Evolutionary conservation across 441 rosid genomes (phyloP).

Genomic region (Adansonia rubrostipa): DNA sequence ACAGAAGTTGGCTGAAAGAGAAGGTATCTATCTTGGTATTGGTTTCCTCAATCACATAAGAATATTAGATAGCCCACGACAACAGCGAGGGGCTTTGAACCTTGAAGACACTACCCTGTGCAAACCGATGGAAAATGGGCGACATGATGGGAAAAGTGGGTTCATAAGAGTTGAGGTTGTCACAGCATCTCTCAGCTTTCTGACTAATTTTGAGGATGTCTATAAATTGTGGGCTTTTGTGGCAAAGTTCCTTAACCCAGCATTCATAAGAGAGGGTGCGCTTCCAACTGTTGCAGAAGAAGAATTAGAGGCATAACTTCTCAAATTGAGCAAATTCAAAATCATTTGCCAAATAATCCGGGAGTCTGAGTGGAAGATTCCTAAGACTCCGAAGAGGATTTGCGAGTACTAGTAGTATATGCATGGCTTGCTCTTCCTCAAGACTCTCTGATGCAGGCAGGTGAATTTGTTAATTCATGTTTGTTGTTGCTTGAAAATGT

Average conservation of each 20-base stretch:
- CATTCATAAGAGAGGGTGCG: slow-evolving; percentile 64
- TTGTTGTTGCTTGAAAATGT: slow-evolving; percentile 40
- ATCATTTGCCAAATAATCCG: slow-evolving; percentile 15
- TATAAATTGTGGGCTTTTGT: slow-evolving; percentile 88
- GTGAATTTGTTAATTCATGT: slow-evolving; percentile 62
- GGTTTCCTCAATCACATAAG: slow-evolving; percentile 88
- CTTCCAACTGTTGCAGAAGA: slow-evolving; percentile 79
- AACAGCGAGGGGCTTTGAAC: slow-evolving; percentile 48
- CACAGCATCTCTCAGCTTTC: slow-evolving; percentile 92
- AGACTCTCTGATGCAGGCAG: slow-evolving; percentile 41
- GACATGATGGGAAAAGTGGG: slow-evolving; percentile 60
- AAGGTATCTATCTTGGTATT: slow-evolving; percentile 81
- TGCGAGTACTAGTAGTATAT: slow-evolving; percentile 9
- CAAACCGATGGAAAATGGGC: slow-evolving; percentile 70
- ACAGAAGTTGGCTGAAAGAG: slow-evolving; percentile 87
- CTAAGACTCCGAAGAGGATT: slow-evolving; percentile 27
- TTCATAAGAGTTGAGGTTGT: slow-evolving; percentile 84
- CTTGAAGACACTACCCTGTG: slow-evolving; percentile 67
- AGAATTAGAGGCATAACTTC: slow-evolving; percentile 54
- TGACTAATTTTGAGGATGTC: slow-evolving; percentile 93
- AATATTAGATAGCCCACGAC: slow-evolving; percentile 64
- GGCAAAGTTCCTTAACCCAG: slow-evolving; percentile 80
- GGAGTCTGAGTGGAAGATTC: slow-evolving; percentile 48
- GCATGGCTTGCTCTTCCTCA: slow-evolving; percentile 40
- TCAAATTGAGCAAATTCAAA: not conserved